Evolutionary conservation across 805 yeast genomes (phyloP), one percentile per base, ranked within the genome.

Genomic region (Clavispora vitiphila): DNA sequence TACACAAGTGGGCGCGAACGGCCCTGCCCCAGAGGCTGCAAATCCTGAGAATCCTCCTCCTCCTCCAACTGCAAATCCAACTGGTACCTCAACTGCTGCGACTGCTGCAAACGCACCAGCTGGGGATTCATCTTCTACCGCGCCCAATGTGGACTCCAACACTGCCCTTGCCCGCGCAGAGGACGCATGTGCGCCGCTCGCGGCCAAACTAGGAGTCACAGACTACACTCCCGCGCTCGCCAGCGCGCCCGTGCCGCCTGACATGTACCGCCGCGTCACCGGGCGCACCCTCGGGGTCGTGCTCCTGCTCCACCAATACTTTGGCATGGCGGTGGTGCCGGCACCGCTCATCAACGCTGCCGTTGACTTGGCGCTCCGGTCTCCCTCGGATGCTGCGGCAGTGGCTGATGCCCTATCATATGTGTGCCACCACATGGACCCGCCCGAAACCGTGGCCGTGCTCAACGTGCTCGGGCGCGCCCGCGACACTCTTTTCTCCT

Each of bases 391-490:
- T 10, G 32, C 19, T 1, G 20, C 20, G 20, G 32, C 32, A 10
- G 32, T 29, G 20, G 32, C 32, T 10, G 20, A 16, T 4, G 32
- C 20, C 5, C 20, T 29, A 9, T 19, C 6, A 3, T 22, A 22
- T 34, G 37, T 34, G 37, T 20, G 15, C 37, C 29, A 34, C 37
- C 32, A 29, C 32, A 15, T 29, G 32, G 32, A 29, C n/a, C 32
- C 32, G 32, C 32, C 32, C 16, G 50, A 46, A 12, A 23, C 47
- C 10, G 37, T 41, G n/a, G 31, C 31, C 14, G 19, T 40, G 18
- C 51, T 49, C 23, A 14, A 30, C 15, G 37, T 42, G 21, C 46
- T 42, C 26, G 39, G 26, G 10, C 22, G 24, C 24, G 46, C 44
- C 27, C 46, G 42, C 18, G 34, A 35, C 4, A 22, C 38, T 20